Evolutionary conservation across 495 filamentous ascomycete species (phyloP), one percentile per base, ranked within the genome.

Genomic region (Astrothelium macrocarpum): DNA sequence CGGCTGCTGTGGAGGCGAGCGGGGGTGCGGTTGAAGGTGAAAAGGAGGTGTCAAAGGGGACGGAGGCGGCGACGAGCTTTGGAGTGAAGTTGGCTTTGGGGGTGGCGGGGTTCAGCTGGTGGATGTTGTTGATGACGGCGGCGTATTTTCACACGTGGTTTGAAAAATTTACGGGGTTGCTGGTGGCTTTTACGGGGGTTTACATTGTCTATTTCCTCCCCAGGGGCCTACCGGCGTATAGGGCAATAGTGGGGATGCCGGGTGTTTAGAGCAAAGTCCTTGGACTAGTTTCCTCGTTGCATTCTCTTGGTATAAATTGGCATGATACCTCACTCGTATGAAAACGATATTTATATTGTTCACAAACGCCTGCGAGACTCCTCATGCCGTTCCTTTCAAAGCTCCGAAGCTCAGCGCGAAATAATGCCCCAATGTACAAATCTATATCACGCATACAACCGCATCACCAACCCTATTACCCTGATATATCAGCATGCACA

Each of bases 101-200:
- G 72, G 72, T 82, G 72, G 62, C 77, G 70, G 84, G 75, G 4
- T 67, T 96, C 70, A 87, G 84, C 64, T 86, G 84, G 82, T 97
- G 91, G 88, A 97, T 97, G 93, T 74, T 97, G 74, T 79, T 97
- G 59, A 98, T 98, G 94, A 98, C 94, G 46, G 90, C 92, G 12
- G 88, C 91, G 53, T 97, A 91, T 78, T 98, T 98, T 64, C 94
- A 98, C 73, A 97, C 94, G 3, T 97, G 93, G 94, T 85, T 92
- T 71, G 94, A 98, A 78, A 97, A 97, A 88, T 78, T 89, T 66
- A 90, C 88, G 39, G 90, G 90, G 0, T 74, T 95, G 20, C 53
- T 86, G 11, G 81, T 91, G 26, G 89, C 91, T 11, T 75, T 90
- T 43, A 73, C 78, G 4, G 84, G 82, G 45, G 74, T 95, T 3